Evolutionary conservation across 257 asterid species (phyloP).

Genomic region (Lycium barbarum): DNA sequence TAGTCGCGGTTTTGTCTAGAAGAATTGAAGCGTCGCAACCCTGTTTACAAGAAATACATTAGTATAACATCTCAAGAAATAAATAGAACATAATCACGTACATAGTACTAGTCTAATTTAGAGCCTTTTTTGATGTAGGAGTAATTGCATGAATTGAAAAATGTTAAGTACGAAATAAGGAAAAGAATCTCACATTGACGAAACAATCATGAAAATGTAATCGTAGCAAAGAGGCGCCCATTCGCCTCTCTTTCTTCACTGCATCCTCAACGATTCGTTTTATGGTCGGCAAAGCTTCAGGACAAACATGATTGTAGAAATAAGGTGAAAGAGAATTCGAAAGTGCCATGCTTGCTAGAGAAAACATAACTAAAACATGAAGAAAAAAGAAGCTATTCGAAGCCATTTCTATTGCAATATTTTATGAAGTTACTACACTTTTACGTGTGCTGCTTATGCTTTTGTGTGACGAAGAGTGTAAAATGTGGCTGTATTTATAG

Average conservation of each 20-base stretch:
- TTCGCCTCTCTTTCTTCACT: constrained; percentile 43
- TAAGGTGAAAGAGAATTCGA: not conserved
- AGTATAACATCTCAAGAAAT: not conserved
- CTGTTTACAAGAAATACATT: constrained; percentile 27
- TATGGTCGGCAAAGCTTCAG: constrained; percentile 45
- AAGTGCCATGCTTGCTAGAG: not conserved
- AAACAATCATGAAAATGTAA: constrained; percentile 46
- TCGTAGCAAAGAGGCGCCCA: constrained; percentile 45
- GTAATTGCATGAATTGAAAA: not conserved
- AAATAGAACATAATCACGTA: not conserved
- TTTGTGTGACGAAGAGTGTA: not conserved
- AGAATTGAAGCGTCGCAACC: constrained; percentile 65
- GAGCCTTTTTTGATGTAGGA: too few species aligned
- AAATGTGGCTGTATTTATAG: not conserved
- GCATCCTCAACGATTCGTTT: constrained; percentile 45
- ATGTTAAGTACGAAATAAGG: not conserved
- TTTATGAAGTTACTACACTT: constrained; percentile 1
- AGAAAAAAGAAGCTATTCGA: not conserved
- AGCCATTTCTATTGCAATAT: not conserved
- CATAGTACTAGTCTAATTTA: too few species aligned
- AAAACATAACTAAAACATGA: constrained; percentile 9
- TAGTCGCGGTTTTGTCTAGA: constrained; percentile 40
- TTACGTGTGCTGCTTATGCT: too few species aligned
- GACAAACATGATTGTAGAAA: constrained; percentile 32
- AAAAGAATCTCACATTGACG: constrained; percentile 27